Evolutionary conservation across 106 monocot genomes (phyloP), one percentile per base, ranked within the genome.

Genomic region (Dioscorea dumetorum): DNA sequence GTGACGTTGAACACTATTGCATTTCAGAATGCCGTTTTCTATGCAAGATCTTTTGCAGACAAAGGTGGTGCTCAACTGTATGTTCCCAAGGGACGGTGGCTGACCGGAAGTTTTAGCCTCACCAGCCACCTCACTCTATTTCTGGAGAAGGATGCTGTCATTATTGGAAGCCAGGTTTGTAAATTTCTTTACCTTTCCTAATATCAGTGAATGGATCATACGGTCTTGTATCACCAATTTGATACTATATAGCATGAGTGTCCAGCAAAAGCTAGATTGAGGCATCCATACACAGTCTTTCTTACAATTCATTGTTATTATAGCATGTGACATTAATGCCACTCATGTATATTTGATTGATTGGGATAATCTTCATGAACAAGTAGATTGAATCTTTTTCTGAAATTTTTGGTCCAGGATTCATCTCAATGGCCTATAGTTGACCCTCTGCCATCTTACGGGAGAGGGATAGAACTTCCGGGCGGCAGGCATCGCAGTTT

Each of bases 11-110:
- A 95, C 53, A 91, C 91, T 1, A 24, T 91, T 11, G 88, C 91
- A 15, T 95, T 95, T 62, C 91, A 95, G 69, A 95, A 95, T 67
- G 95, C 95, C 6, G 62, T 91, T 17, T 95, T 95, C 78, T 95
- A 95, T 66, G 41, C 82, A 12, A 83, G 64, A 28, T 95, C 95
- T 0, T 91, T 95, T 70, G 79, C 91, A 2, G 88, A 95, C 73
- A 95, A 95, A 69, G 95, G 95, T 51, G 95, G 91, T 21, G 95
- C 95, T 71, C 95, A 95, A 77, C 71, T 95, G 4, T 95, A 86
- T 61, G 84, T 95, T 33, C 95, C 95, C 15, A 78, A 82, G 63
- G 95, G 95, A 28, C 65, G 74, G 35, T 95, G 91, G 88, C 78
- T 95, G 19, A 88, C 88, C 0, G 91, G 88, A 59, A 88, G 95